Evolutionary conservation across 768 basidiomycete species (phyloP), one percentile per base, ranked within the genome.

Genomic region (Tylopilus intermedius): DNA sequence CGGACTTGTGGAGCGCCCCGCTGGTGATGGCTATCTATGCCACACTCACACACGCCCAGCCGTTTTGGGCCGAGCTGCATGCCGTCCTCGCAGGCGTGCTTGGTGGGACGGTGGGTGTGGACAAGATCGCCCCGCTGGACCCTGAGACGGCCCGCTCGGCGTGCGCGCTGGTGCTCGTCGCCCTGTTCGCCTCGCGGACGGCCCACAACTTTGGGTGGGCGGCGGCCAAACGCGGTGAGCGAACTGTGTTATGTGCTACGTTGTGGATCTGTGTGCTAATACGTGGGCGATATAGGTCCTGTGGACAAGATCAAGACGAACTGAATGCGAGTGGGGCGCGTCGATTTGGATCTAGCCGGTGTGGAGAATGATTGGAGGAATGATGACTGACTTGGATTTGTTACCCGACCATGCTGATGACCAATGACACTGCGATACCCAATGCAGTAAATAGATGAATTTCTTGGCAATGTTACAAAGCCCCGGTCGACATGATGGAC

Each of bases 1-100:
- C 82, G 0, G 94, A 95, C 64, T 67, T 93, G 29, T 95, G 93
- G 92, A 81, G 81, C 67, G 90, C 93, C 8, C 84, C 90, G 7
- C 70, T 84, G 58, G 72, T 84, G 60, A 91, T 90, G 10, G 87
- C 76, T 1, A 64, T 94, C 9, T 94, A 90, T 64, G 84, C 92
- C 49, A 79, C 84, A 52, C 77, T 94, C 47, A 93, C 91, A 8
- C 90, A 93, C 57, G 84, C 88, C 2, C 91, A 94, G 65, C 88
- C 91, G 0, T 87, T 88, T 67, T 94, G 84, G 85, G 80, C 78
- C 1, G 80, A 85, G 27, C 49, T 77, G 38, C 83, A 86, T 57
- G 55, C 64, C 5, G 62, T 82, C 15, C 59, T 85, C 9, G 66
- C 75, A 9, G 72, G 75, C 6, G 59, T 77, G 49, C 70, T 81